A percentile compares a stretch with the other conserved stretches of the same genome.
These are phyloP conservation scores for Neurospora sp. DNA, from an alignment of 495 filamentous ascomycete species.

Conservation along the genomic window DNA sequence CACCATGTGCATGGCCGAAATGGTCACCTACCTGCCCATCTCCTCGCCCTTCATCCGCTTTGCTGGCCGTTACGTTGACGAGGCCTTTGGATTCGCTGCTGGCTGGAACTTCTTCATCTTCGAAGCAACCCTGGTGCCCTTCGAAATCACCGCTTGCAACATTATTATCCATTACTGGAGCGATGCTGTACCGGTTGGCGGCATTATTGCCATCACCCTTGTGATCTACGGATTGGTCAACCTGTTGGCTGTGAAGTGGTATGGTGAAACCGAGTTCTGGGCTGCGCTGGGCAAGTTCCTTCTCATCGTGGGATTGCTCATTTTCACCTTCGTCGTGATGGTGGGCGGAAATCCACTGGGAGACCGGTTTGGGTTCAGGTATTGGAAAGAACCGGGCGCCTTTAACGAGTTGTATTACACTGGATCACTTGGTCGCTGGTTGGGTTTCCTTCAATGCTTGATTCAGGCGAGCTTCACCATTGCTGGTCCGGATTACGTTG, in stretches of 20 bases:
- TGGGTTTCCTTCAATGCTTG: slow-evolving; percentile 61
- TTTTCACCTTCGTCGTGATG: slow-evolving; percentile 68
- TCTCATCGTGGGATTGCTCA: slow-evolving; percentile 54
- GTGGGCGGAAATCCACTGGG: slow-evolving; percentile 59
- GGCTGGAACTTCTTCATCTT: slow-evolving; percentile 73
- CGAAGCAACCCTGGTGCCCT: slow-evolving; percentile 57
- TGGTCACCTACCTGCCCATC: slow-evolving; percentile 74
- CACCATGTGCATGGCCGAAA: slow-evolving; percentile 62
- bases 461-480: slow-evolving; percentile 74
- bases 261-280: slow-evolving; percentile 51
- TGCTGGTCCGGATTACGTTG: slow-evolving; percentile 71
- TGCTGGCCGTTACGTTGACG: slow-evolving; percentile 71
- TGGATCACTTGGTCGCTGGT: slow-evolving; percentile 54
- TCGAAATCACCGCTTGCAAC: slow-evolving; percentile 61
- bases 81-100: slow-evolving; percentile 53
- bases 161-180: slow-evolving; percentile 62
- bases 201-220: slow-evolving; percentile 52
- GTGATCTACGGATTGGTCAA: slow-evolving; percentile 53
- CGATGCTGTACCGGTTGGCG: slow-evolving; percentile 50
- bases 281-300: slow-evolving; percentile 57
- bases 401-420: slow-evolving; percentile 52
- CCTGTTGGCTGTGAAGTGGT: slow-evolving; percentile 52
- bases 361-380: slow-evolving; percentile 65
- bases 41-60: slow-evolving; percentile 77
- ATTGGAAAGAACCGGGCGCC: slow-evolving; percentile 63